phyloP scores from a whole-genome alignment of 192 early-diverging fungal species.

The Phlyctochytrium bullatum region DNA sequence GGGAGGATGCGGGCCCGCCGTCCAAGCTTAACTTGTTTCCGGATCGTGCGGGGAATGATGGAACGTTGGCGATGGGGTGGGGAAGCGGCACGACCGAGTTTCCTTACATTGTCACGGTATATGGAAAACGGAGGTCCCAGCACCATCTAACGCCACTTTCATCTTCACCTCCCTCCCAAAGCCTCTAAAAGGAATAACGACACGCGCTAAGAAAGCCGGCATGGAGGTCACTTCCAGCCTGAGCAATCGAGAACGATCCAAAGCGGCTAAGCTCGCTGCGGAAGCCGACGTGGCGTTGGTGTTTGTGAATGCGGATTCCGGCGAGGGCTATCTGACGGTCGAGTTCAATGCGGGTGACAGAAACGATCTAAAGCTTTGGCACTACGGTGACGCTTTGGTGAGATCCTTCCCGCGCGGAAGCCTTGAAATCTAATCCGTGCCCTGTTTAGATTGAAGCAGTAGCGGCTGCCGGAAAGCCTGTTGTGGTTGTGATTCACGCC shows the following conservation, averaged over 20 bases:
- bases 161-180: too few species aligned
- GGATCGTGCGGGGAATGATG: slow-evolving; percentile 24
- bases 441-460: slow-evolving; percentile 34
- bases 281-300: slow-evolving; percentile 33
- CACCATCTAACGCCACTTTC: too few species aligned
- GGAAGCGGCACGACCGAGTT: slow-evolving; percentile 44
- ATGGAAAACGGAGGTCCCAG: too few species aligned
- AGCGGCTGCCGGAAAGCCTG: slow-evolving; percentile 45
- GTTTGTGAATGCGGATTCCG: slow-evolving; percentile 40
- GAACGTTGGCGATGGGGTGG: slow-evolving; percentile 39
- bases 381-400: slow-evolving; percentile 41
- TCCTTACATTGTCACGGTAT: slow-evolving; percentile 37
- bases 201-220: too few species aligned
- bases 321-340: slow-evolving; percentile 19
- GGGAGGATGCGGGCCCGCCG: slow-evolving; percentile 42
- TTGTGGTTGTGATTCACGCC: slow-evolving; percentile 50
- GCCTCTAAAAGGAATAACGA: not conserved
- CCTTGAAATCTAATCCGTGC: too few species aligned
- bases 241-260: slow-evolving; percentile 22
- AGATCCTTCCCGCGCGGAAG: not conserved
- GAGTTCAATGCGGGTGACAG: slow-evolving; percentile 40
- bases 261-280: slow-evolving; percentile 11
- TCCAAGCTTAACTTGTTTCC: slow-evolving; percentile 17
- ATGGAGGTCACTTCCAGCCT: not conserved
- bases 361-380: slow-evolving; percentile 46